phyloP scores from a whole-genome alignment of 192 early-diverging fungal genomes.

The Gigaspora rosea region DNA sequence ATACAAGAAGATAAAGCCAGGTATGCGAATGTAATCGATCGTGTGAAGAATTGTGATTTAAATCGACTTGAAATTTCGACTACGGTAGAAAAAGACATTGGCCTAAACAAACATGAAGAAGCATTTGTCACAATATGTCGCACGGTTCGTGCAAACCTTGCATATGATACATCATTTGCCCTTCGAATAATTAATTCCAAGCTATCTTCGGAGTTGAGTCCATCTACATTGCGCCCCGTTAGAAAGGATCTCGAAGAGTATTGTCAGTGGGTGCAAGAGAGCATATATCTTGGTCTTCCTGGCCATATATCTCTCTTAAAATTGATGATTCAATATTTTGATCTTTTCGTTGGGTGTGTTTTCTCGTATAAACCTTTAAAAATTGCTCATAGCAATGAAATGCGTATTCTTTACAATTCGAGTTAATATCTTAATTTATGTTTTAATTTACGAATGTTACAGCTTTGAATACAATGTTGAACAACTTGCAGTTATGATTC shows the following conservation, averaged over 20 bases:
- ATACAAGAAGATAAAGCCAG: background rate
- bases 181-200: background rate
- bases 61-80: background rate
- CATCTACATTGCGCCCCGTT: too few species aligned
- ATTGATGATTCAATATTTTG: conserved; percentile 17
- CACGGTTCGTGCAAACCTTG: background rate
- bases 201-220: background rate
- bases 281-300: background rate
- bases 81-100: background rate
- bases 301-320: conserved; percentile 9
- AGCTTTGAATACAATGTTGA: background rate
- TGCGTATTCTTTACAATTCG: background rate
- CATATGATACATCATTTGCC: background rate
- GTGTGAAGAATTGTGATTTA: background rate
- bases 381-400: background rate
- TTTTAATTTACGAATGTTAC: background rate
- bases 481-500: background rate
- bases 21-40: background rate
- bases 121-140: conserved; percentile 12
- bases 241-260: background rate
- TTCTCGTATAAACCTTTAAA: background rate
- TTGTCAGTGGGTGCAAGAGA: background rate
- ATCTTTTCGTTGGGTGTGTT: conserved; percentile 10
- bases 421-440: background rate
- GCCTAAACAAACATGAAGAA: background rate